phyloP scores from a whole-genome alignment of 257 asterid species.

The Petunia axillaris region DNA sequence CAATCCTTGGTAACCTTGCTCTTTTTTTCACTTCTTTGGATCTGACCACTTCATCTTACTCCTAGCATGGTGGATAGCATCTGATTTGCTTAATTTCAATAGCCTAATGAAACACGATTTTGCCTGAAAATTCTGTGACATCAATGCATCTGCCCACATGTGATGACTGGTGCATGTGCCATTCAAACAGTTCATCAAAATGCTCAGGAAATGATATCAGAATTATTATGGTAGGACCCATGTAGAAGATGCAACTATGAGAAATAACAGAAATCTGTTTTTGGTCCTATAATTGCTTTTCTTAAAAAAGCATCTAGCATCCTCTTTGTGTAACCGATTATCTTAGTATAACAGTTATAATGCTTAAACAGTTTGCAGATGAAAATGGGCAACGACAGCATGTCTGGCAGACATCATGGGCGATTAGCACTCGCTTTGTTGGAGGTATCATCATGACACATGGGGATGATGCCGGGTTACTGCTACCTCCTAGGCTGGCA shows the following conservation, averaged over 20 bases:
- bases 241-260: background rate
- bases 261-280: background rate
- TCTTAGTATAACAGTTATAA: constrained; percentile 9
- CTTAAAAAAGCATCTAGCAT: background rate
- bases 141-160: background rate
- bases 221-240: too few relatives aligned
- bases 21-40: background rate
- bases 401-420: constrained; percentile 99
- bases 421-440: constrained; percentile 90
- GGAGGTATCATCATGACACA: constrained; percentile 99
- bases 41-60: background rate
- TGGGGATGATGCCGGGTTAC: constrained; percentile 93
- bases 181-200: too few relatives aligned
- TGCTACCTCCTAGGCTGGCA: constrained; percentile 95
- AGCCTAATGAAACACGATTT: background rate
- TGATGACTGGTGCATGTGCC: too few relatives aligned
- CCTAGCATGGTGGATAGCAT: background rate
- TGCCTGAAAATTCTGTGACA: background rate
- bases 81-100: background rate
- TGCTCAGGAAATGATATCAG: too few relatives aligned
- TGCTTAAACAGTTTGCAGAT: constrained; percentile 72
- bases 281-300: background rate
- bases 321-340: background rate
- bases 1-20: background rate
- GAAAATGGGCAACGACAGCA: constrained; percentile 92